Evolutionary conservation across 2,329 filamentous ascomycete genomes (phyloP), one percentile per base, ranked within the genome.

Genomic region (Aspergillus neotritici): DNA sequence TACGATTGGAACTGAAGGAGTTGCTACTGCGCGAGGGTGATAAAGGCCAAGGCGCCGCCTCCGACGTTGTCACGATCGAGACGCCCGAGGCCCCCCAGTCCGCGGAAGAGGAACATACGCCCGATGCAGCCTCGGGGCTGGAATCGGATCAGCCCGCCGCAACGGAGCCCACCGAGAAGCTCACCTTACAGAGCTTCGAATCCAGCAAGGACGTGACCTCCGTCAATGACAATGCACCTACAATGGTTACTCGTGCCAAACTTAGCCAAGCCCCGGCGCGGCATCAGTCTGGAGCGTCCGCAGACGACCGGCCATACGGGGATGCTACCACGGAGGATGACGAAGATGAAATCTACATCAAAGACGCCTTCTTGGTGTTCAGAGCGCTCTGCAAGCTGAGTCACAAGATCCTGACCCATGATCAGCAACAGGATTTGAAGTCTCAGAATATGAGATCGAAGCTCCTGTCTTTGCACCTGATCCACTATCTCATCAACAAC

Each of bases 361-460:
- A 93, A 55, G 93, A 98, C 69, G 90, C 93, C 8, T 98, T 97
- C 66, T 79, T 98, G 15, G 89, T 98, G 35, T 97, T 98, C 71
- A 81, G 93, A 28, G 95, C 93, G 3, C 93, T 98, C 71, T 98
- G 94, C 75, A 95, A 96, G 67, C 74, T 98, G 35, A 96, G 91
- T 46, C 96, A 91, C 50, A 98, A 98, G 65, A 74, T 89, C 32
- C 74, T 98, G 17, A 82, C 87, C 7, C 82, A 89, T 2, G 93
- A 98, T 49, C 90, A 97, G 65, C 82, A 95, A 14, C 89, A 91
- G 58, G 93, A 98, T 60, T 72, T 95, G 40, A 89, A 88, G 43
- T 91, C 90, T 13, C 90, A 96, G 61, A 87, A 91, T 31, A 98
- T 98, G 91, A 84, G 93, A 48, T 96, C 91, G 3, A 98, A 98